Conservation (phyloP, 1,139 yeast species). For the Diutina mesorugosa region DNA sequence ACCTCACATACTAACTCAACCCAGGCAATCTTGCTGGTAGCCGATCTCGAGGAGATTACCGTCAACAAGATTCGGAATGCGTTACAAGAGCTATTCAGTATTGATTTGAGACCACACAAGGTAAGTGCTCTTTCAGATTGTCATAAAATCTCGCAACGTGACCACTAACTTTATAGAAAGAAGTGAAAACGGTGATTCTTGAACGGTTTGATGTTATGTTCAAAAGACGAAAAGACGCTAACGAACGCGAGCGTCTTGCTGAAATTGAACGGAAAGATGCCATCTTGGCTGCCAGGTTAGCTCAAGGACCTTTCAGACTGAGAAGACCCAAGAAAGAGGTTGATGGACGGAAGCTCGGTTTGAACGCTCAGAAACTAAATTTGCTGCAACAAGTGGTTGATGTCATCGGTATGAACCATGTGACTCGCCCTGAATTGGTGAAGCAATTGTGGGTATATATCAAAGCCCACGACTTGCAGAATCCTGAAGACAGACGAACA, state of each 20-base stretch:
- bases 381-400: conserved; percentile 39
- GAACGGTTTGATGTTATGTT: conserved; percentile 25
- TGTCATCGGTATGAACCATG: conserved; percentile 24
- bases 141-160: background rate
- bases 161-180: conserved; percentile 19
- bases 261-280: conserved; percentile 1
- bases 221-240: background rate
- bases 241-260: background rate
- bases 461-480: conserved; percentile 49
- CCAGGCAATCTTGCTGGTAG: conserved; percentile 62
- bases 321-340: conserved; percentile 3
- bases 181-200: conserved; percentile 47
- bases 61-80: conserved; percentile 64
- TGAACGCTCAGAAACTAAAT: conserved; percentile 21
- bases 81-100: conserved; percentile 50
- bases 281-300: background rate
- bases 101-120: conserved; percentile 38
- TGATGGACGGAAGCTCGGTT: conserved; percentile 14
- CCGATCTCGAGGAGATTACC: conserved; percentile 59
- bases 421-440: conserved; percentile 62
- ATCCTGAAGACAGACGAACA: conserved; percentile 54
- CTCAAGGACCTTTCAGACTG: background rate
- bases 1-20: conserved; percentile 11
- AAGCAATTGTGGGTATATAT: conserved; percentile 67
- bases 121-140: conserved; percentile 15